Base-by-base conservation (phyloP, 495 filamentous ascomycete genomes). In the Penicillium malachiteum region DNA sequence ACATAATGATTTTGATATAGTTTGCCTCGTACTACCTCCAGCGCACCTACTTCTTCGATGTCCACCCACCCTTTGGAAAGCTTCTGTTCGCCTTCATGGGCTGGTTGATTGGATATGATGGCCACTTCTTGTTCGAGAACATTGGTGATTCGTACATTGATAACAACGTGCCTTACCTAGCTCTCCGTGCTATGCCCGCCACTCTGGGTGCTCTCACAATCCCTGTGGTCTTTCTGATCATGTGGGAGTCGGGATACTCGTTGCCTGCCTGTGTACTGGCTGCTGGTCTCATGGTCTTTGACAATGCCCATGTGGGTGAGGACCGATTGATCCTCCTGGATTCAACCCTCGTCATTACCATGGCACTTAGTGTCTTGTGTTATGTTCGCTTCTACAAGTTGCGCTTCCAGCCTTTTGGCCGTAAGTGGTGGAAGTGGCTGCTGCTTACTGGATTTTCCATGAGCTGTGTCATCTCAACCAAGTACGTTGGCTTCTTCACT, bases 361-460 rank as follows among this genome's bases (percentile, higher is more conserved):
- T 99, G 92, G 92, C 95, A 6, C 84, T 94, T 67, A 96, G 91
- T 70, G 76, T 99, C 43, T 80, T 97, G 47, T 90, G 82, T 77
- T 97, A 99, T 72, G 85, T 99, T 65, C 90, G 91, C 40, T 99
- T 99, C 79, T 97, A 97, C 79, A 99, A 97, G 81, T 75, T 95
- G 56, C 84, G 94, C 48, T 91, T 97, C 63, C 81, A 88, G 51
- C 82, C 94, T 4, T 98, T 98, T 67, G 81, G 86, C 13, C 84
- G 91, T 47, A 97, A 97, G 69, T 98, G 94, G 94, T 98, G 94
- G 94, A 98, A 98, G 71, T 98, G 94, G 94, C 81, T 98, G 33
- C 84, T 98, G 48, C 74, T 97, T 63, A 98, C 94, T 13, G 94
- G 94, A 43, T 89, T 98, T 65, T 86, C 87, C 44, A 80, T 98